phyloP scores from a whole-genome alignment of 2,329 filamentous ascomycete genomes.

The Colletotrichum orbiculare region DNA sequence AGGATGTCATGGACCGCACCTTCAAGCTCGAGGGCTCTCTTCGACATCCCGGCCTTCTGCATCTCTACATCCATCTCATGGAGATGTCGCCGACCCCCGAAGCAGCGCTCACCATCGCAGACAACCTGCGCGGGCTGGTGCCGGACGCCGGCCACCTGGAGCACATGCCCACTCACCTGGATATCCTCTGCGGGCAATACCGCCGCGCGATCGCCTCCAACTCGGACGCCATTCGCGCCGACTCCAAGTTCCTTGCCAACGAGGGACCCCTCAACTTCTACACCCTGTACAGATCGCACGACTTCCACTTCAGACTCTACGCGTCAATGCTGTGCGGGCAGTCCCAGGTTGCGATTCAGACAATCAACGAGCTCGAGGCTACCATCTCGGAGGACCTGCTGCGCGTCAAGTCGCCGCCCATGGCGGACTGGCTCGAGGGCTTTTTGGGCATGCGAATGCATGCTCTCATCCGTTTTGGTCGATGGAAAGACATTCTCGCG shows the following conservation, averaged over 20 bases:
- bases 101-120: constrained; percentile 67
- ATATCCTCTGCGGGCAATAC: constrained; percentile 80
- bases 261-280: constrained; percentile 78
- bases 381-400: constrained; percentile 73
- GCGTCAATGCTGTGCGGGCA: constrained; percentile 82
- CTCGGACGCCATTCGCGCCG: constrained; percentile 71
- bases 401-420: constrained; percentile 72
- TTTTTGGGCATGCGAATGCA: constrained; percentile 77
- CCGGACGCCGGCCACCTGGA: constrained; percentile 77
- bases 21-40: constrained; percentile 60
- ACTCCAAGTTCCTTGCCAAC: constrained; percentile 71
- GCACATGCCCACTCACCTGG: constrained; percentile 84
- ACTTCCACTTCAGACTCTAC: constrained; percentile 81
- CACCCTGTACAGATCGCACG: constrained; percentile 78
- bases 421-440: constrained; percentile 83
- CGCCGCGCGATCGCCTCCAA: constrained; percentile 74
- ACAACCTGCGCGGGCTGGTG: constrained; percentile 71
- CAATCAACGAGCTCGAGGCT: constrained; percentile 67
- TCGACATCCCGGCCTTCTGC: constrained; percentile 75
- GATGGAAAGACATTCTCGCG: constrained; percentile 73
- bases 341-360: constrained; percentile 70
- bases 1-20: constrained; percentile 54
- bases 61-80: constrained; percentile 82
- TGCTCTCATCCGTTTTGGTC: constrained; percentile 77
- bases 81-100: constrained; percentile 80